Conservation (phyloP, 2,329 filamentous ascomycete genomes). For the Chaetomiaceae sp. region DNA sequence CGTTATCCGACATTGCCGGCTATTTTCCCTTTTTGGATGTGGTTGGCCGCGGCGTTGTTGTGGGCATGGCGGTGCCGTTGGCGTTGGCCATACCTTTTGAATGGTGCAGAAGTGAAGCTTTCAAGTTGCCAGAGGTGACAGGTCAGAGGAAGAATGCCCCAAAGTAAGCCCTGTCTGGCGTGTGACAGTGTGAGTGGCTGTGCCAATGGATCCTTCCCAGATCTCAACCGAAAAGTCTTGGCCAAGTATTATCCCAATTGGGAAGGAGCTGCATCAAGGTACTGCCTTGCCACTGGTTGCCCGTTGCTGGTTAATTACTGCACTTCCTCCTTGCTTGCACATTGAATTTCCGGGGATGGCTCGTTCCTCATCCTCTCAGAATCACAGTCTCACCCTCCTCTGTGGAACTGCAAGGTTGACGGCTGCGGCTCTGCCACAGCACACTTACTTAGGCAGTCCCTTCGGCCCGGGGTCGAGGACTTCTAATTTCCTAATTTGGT, state of each 20-base stretch:
- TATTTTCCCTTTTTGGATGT: constrained; percentile 7
- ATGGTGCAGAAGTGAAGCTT: not conserved
- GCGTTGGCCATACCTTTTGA: not conserved
- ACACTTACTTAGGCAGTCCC: too few relatives aligned
- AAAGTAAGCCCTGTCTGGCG: not conserved
- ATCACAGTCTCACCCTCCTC: too few relatives aligned
- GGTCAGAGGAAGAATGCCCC: not conserved
- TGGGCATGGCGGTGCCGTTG: not conserved
- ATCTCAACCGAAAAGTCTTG: constrained; percentile 1
- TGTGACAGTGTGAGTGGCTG: not conserved
- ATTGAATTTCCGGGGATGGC: not conserved
- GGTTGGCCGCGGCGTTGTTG: not conserved
- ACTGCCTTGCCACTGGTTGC: not conserved
- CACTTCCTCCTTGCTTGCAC: not conserved
- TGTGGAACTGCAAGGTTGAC: too few relatives aligned
- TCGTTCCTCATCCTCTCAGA: not conserved
- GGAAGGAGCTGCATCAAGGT: constrained; percentile 5
- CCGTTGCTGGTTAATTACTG: not conserved
- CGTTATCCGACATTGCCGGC: not conserved
- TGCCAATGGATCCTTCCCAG: not conserved
- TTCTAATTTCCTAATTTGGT: too few relatives aligned
- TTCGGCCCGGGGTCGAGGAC: too few relatives aligned
- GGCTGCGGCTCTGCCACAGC: too few relatives aligned
- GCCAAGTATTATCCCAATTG: constrained; percentile 5
- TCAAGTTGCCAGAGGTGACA: too few relatives aligned